A percentile compares a stretch with the other conserved stretches of the same genome.
These are phyloP conservation scores for Gorgonomyces haynaldii DNA, from an alignment of 192 early-diverging fungal species.

Conservation along the genomic window DNA sequence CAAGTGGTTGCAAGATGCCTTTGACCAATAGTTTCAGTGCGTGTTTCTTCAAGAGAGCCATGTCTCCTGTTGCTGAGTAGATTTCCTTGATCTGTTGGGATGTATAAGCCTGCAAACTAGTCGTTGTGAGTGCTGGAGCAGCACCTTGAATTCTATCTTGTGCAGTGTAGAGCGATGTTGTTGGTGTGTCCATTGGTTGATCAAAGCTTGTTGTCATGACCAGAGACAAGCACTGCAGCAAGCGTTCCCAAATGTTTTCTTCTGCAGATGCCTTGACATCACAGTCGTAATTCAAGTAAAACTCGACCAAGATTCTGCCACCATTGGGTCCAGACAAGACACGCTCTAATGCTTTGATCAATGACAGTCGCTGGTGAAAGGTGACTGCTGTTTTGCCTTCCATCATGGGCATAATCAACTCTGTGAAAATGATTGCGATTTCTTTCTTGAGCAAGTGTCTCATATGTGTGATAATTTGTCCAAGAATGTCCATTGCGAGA, in stretches of 20 bases:
- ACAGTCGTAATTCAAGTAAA: constrained; percentile 79
- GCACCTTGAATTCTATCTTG: neutral
- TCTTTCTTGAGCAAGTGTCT: constrained; percentile 54
- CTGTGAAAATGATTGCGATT: constrained; percentile 63
- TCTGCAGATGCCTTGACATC: constrained; percentile 36
- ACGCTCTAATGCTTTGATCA: constrained; percentile 49
- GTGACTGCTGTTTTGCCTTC: constrained; percentile 45
- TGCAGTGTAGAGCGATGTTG: neutral
- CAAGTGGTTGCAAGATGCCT: constrained; percentile 15
- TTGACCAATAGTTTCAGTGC: constrained; percentile 20
- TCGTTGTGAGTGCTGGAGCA: constrained; percentile 20
- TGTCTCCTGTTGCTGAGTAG: constrained; percentile 19
- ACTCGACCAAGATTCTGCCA: constrained; percentile 53
- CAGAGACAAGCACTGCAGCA: constrained; percentile 50
- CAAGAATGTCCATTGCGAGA: constrained; percentile 63
- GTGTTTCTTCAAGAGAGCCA: constrained; percentile 17
- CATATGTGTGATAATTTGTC: constrained; percentile 46
- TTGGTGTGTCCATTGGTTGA: constrained; percentile 1
- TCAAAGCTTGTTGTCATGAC: constrained; percentile 24
- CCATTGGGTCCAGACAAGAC: constrained; percentile 42
- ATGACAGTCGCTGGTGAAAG: constrained; percentile 46
- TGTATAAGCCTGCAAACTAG: constrained; percentile 15
- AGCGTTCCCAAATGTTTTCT: constrained; percentile 67
- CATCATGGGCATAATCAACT: constrained; percentile 62
- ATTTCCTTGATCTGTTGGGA: constrained; percentile 20